Percentiles rank a stretch among this genome's conserved stretches.
Conservation (phyloP, 2,329 filamentous ascomycete genomes). For the Nemania serpens region DNA sequence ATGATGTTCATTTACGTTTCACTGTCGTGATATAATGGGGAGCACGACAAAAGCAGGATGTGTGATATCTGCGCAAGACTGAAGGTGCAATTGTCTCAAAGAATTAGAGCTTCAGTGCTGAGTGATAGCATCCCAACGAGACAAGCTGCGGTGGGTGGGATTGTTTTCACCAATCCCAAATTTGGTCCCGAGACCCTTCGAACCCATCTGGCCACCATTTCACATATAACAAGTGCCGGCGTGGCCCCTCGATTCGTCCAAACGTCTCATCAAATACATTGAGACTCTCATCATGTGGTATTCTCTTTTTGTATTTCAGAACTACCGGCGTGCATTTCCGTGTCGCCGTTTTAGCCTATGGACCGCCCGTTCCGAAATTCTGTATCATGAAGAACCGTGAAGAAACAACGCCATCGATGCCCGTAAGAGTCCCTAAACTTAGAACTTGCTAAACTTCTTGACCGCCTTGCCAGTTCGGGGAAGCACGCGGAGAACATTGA, state of each 20-base stretch:
- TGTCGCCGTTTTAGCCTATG: conserved; percentile 43
- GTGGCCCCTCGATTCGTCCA: conserved; percentile 16
- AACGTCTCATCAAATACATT: conserved; percentile 23
- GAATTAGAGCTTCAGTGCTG: conserved; percentile 3
- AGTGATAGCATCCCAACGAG: conserved; percentile 2
- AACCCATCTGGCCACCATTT: conserved; percentile 6
- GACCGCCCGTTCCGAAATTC: conserved; percentile 44
- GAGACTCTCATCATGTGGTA: conserved; percentile 32
- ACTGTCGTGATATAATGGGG: background rate
- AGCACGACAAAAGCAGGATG: background rate
- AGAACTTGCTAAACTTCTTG: conserved; percentile 99
- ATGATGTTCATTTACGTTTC: background rate
- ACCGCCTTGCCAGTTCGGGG: conserved; percentile 96
- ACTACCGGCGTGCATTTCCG: conserved; percentile 41
- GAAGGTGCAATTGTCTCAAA: background rate
- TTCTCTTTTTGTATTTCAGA: conserved; percentile 42
- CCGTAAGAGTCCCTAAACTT: conserved; percentile 58
- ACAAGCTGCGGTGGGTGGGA: background rate
- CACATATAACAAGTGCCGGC: conserved; percentile 10
- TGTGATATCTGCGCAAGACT: background rate
- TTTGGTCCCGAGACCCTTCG: conserved; percentile 4
- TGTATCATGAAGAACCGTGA: conserved; percentile 51
- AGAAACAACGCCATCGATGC: conserved; percentile 59
- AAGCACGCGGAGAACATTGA: conserved; percentile 99
- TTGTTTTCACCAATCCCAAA: conserved; percentile 1